phyloP scores from a whole-genome alignment of 805 yeast genomes.

The Sungouiozyma ichnusensis region DNA sequence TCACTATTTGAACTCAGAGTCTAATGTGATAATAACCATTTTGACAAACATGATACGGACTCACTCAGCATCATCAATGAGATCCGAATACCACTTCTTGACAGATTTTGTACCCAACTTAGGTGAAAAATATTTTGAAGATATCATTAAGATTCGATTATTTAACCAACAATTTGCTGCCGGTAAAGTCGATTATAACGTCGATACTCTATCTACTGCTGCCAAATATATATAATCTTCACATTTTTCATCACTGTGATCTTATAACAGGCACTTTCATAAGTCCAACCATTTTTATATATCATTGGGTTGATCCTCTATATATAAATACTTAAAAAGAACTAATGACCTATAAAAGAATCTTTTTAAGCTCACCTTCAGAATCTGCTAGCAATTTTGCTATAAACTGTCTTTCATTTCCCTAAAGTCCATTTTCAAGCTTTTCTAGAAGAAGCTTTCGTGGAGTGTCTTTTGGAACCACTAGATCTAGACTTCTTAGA shows the following conservation, averaged over 20 bases:
- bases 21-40: slow-evolving; percentile 7
- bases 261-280: no score
- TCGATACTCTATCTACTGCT: slow-evolving; percentile 14
- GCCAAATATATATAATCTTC: slow-evolving; percentile 8
- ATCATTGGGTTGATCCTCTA: no score
- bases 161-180: slow-evolving; percentile 13
- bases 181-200: slow-evolving; percentile 14
- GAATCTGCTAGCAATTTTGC: no score
- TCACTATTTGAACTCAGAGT: slow-evolving; percentile 8
- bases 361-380: no score
- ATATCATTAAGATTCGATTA: slow-evolving; percentile 11
- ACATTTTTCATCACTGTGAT: no score
- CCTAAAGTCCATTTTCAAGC: slow-evolving; percentile 10
- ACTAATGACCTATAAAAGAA: no score
- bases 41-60: slow-evolving; percentile 9
- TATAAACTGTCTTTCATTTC: neutral
- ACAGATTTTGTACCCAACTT: slow-evolving; percentile 9
- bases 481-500: slow-evolving; percentile 4
- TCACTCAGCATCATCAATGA: slow-evolving; percentile 8
- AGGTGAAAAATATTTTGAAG: slow-evolving; percentile 10
- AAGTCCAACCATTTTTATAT: no score
- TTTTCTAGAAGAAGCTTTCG: slow-evolving; percentile 26
- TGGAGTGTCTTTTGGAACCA: slow-evolving; percentile 8
- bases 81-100: slow-evolving; percentile 9
- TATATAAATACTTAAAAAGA: no score